These are phyloP conservation scores for Mallotus nudiflorus DNA, from an alignment of 345 rosid species.

Conservation along the genomic window DNA sequence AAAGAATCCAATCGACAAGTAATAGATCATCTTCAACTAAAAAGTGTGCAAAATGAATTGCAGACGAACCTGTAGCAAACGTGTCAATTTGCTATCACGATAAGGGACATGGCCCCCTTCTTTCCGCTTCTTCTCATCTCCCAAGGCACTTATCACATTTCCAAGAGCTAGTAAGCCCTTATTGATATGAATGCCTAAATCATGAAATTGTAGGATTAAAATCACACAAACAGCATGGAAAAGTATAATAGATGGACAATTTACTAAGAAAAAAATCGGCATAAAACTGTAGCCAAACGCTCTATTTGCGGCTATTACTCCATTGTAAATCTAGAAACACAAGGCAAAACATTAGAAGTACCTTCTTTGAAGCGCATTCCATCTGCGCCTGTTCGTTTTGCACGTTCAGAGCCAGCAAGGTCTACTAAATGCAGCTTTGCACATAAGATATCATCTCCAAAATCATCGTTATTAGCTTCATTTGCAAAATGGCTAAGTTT, in stretches of 20 bases:
- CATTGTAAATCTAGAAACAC: background rate
- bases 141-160: constrained; percentile 92
- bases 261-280: too few species aligned
- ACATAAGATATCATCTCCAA: constrained; percentile 72
- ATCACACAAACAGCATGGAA: too few species aligned
- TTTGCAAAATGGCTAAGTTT: constrained; percentile 41
- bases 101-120: constrained; percentile 98
- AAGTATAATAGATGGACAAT: too few species aligned
- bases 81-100: constrained; percentile 99
- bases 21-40: too few species aligned
- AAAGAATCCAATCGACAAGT: too few species aligned
- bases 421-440: constrained; percentile 95
- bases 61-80: constrained; percentile 72
- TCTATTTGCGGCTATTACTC: background rate
- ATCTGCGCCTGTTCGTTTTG: constrained; percentile 93
- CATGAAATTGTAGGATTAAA: constrained; percentile 12
- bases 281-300: background rate
- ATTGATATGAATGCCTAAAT: constrained; percentile 83
- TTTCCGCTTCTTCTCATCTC: constrained; percentile 91
- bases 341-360: constrained; percentile 18
- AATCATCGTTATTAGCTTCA: constrained; percentile 45
- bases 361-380: constrained; percentile 99
- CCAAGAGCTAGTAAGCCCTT: constrained; percentile 95
- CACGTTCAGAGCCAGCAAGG: constrained; percentile 96
- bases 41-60: constrained; percentile 1